Evolutionary conservation across 73 alveolate genomes (phyloP), one percentile per base, ranked within the genome.

Genomic region (Stentor roeselii): DNA sequence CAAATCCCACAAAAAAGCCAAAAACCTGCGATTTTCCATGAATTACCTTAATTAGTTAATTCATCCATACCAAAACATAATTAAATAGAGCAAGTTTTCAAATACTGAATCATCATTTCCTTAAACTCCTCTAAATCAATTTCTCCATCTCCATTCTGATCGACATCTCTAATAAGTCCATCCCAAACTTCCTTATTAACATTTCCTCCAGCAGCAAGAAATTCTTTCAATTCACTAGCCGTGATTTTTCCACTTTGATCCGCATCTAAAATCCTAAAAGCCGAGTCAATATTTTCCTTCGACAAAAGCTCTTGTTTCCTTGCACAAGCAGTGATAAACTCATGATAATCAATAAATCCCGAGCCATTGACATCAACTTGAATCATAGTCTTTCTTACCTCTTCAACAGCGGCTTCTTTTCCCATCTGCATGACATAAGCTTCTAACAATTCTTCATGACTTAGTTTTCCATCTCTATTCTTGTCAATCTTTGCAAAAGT

Each of bases 321-420:
- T 59, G 88, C 85, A 0, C 93, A 90, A 3, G 96, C 93, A 78
- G 92, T 84, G 36, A 93, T 80, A 83, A 93, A 93, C 67, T 93
- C 95, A 11, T 90, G 75, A 83, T 90, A 93, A 78, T 90, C 97
- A 60, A 93, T 86, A 3, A 88, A 86, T n/a, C 96, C 96, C 78
- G 83, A 78, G 21, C 94, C 92, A 60, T 89, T 91, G 42, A 60
- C 60, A 61, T 87, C 95, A 3, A 82, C 30, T 36, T 35, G 30
- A 34, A 60, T 42, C 40, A 87, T 87, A n/a, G n/a, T n/a, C n/a
- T n/a, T n/a, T n/a, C n/a, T n/a, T n/a, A n/a, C n/a, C n/a, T n/a
- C n/a, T n/a, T n/a, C n/a, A n/a, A n/a, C n/a, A n/a, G n/a, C n/a
- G n/a, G n/a, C n/a, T n/a, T n/a, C n/a, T n/a, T n/a, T n/a, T n/a